phyloP scores from a whole-genome alignment of 495 filamentous ascomycete species.

The Tuber indicum region DNA sequence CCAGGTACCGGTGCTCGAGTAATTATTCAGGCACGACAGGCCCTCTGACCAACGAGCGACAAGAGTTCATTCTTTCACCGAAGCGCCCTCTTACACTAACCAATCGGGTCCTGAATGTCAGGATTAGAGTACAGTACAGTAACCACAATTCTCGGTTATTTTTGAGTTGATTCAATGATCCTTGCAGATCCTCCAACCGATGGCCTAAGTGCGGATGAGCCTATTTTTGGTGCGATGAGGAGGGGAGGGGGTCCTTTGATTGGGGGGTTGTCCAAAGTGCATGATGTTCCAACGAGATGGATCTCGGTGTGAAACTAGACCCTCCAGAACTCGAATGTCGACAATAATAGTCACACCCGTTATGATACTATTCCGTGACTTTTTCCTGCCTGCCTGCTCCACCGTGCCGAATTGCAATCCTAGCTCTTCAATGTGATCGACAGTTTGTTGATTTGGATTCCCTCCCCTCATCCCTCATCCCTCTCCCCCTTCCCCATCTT shows the following conservation, averaged over 20 bases:
- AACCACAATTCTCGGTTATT: constrained; percentile 15
- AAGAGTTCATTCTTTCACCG: not conserved
- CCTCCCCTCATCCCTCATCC: constrained; percentile 6
- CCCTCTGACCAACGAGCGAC: not conserved
- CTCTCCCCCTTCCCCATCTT: not conserved
- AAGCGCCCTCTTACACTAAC: not conserved
- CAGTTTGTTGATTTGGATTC: not conserved
- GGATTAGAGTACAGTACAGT: not conserved
- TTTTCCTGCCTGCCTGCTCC: not conserved
- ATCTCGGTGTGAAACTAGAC: not conserved
- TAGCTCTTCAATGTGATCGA: not conserved
- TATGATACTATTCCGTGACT: not conserved
- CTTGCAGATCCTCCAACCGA: not conserved
- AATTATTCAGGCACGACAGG: not conserved
- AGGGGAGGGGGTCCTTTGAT: not conserved
- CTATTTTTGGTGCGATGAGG: constrained; percentile 13
- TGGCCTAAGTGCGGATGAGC: not conserved
- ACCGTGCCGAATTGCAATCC: not conserved
- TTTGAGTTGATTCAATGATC: constrained; percentile 15
- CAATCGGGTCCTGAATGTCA: not conserved
- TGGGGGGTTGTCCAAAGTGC: not conserved
- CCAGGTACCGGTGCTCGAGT: not conserved
- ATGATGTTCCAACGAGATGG: not conserved
- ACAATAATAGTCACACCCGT: constrained; percentile 3
- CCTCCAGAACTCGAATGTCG: not conserved